A percentile compares a stretch with the other conserved stretches of the same genome.
Conservation (phyloP, 129 eudicot genomes). For the Gnaphalium uliginosum region DNA sequence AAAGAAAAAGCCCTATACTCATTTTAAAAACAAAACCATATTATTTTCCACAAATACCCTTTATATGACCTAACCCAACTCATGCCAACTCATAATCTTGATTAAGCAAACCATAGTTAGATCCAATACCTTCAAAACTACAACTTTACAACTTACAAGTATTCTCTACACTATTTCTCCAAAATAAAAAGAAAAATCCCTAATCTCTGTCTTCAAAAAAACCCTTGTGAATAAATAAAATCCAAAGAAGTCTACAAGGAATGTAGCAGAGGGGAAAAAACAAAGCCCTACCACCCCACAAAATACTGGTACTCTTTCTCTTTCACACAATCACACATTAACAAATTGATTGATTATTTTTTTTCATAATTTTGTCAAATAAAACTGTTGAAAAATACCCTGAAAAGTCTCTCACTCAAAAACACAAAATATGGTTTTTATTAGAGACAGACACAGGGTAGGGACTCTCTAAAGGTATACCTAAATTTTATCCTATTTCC, state of each 20-base stretch:
- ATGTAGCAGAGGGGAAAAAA: slow-evolving; percentile 14
- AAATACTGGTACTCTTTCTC: slow-evolving; percentile 29
- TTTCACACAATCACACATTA: not conserved
- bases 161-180: not conserved
- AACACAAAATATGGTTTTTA: slow-evolving; percentile 16
- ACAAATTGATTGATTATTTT: slow-evolving; percentile 30
- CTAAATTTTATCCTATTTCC: slow-evolving; percentile 20
- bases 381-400: slow-evolving; percentile 16
- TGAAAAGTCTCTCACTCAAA: slow-evolving; percentile 15
- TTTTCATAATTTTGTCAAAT: slow-evolving; percentile 17
- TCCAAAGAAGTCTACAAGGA: not conserved
- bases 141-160: not conserved
- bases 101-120: slow-evolving; percentile 21
- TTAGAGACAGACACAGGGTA: not conserved
- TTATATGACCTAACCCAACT: not conserved
- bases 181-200: not conserved
- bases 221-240: slow-evolving; percentile 18
- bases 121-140: not conserved
- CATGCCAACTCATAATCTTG: not conserved
- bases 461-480: slow-evolving; percentile 24
- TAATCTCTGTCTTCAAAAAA: slow-evolving; percentile 1
- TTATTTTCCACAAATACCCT: not conserved
- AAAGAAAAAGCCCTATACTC: not conserved
- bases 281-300: slow-evolving; percentile 10
- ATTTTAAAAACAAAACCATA: not conserved